These are phyloP conservation scores for Euphrasia arctica DNA, from an alignment of 305 asterid species.

Conservation along the genomic window DNA sequence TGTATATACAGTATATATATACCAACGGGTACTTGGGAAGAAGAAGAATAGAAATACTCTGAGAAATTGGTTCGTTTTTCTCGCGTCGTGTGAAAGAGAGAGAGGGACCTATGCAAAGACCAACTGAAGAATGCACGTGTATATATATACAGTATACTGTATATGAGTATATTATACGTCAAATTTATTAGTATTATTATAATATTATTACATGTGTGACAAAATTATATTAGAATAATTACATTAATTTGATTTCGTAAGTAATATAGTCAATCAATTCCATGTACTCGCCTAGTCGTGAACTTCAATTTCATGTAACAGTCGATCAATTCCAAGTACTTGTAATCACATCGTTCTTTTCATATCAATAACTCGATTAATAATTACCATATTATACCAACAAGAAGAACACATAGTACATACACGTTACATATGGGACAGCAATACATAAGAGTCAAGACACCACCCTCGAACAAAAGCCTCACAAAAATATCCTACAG, in stretches of 20 bases:
- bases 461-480: not conserved
- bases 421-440: not conserved
- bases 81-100: not conserved
- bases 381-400: constrained; percentile 8
- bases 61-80: not conserved
- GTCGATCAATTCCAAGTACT: no score
- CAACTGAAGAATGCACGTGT: no score
- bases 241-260: no score
- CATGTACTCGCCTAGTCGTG: no score
- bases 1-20: not conserved
- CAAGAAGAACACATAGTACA: constrained; percentile 13
- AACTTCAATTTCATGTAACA: no score
- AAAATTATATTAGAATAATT: no score
- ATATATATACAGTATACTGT: no score
- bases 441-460: not conserved
- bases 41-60: not conserved
- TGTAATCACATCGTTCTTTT: no score
- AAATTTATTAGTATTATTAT: no score
- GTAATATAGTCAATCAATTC: no score
- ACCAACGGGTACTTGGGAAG: not conserved
- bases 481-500: constrained; percentile 14
- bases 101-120: not conserved
- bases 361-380: not conserved
- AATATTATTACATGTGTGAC: no score
- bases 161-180: no score